These are phyloP conservation scores for Calonectria montana DNA, from an alignment of 2,329 filamentous ascomycete species.

Conservation along the genomic window DNA sequence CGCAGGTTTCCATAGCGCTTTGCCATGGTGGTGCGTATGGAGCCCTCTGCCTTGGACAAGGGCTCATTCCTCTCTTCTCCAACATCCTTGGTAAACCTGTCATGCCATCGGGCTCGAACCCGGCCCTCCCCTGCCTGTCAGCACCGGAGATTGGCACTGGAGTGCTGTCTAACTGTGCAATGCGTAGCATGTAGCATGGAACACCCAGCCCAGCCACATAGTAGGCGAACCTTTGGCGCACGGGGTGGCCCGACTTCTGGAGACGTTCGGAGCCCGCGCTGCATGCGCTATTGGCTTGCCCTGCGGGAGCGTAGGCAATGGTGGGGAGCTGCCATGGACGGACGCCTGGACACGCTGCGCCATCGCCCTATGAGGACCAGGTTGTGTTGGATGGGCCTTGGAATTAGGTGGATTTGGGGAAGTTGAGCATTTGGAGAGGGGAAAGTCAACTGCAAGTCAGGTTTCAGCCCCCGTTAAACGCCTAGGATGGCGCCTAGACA, in stretches of 20 bases:
- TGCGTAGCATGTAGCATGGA: slow-evolving; percentile 25
- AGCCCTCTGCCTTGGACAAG: background rate
- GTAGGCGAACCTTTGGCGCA: slow-evolving; percentile 36
- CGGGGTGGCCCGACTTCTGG: slow-evolving; percentile 36
- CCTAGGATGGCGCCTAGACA: slow-evolving; percentile 11
- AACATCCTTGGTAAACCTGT: slow-evolving; percentile 1
- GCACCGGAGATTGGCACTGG: slow-evolving; percentile 4
- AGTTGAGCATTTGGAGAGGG: slow-evolving; percentile 1
- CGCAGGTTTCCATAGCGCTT: background rate
- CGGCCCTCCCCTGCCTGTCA: slow-evolving; percentile 2
- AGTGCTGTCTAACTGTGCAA: background rate
- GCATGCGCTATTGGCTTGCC: slow-evolving; percentile 36
- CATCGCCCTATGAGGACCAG: slow-evolving; percentile 18
- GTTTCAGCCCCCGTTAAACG: slow-evolving; percentile 38
- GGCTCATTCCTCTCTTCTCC: background rate
- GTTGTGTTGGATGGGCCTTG: slow-evolving; percentile 11
- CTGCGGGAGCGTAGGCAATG: slow-evolving; percentile 23
- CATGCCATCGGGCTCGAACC: slow-evolving; percentile 1
- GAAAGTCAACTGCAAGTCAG: slow-evolving; percentile 35
- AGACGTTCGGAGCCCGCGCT: slow-evolving; percentile 26
- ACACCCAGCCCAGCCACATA: slow-evolving; percentile 39
- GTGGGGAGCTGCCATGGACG: slow-evolving; percentile 10
- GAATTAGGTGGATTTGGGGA: slow-evolving; percentile 11
- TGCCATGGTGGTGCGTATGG: background rate
- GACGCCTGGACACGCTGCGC: slow-evolving; percentile 8